phyloP scores from a whole-genome alignment of 768 basidiomycete species.

The Boletus sp. region DNA sequence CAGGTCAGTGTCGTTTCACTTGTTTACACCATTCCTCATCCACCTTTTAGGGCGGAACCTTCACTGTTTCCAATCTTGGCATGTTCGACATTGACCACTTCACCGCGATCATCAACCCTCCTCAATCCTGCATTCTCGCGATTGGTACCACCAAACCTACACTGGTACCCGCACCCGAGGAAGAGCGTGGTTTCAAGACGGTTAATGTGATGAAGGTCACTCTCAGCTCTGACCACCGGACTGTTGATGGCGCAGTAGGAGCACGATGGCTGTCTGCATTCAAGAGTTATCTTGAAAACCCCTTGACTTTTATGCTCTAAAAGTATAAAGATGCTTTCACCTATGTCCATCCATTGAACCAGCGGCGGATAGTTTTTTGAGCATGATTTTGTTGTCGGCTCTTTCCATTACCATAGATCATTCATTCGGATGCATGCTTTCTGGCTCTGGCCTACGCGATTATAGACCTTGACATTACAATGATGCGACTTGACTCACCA shows the following conservation, averaged over 20 bases:
- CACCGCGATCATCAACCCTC: slow-evolving; percentile 98
- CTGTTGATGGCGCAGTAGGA: slow-evolving; percentile 94
- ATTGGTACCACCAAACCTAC: slow-evolving; percentile 87
- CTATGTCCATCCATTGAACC: neutral
- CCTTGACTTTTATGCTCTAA: slow-evolving; percentile 94
- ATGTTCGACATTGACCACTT: slow-evolving; percentile 97
- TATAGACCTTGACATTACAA: slow-evolving; percentile 6
- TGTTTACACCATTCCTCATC: neutral
- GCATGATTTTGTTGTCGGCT: slow-evolving; percentile 6
- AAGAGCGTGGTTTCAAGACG: slow-evolving; percentile 94
- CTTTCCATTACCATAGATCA: slow-evolving; percentile 25
- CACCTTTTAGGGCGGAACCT: slow-evolving; percentile 78
- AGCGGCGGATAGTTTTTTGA: neutral
- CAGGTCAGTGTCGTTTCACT: slow-evolving; percentile 53
- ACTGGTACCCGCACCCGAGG: slow-evolving; percentile 81
- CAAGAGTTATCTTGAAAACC: slow-evolving; percentile 96
- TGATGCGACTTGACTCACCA: neutral
- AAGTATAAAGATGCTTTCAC: slow-evolving; percentile 1
- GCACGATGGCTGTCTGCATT: slow-evolving; percentile 92
- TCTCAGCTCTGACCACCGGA: slow-evolving; percentile 91
- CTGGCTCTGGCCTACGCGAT: slow-evolving; percentile 8
- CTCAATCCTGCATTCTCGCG: slow-evolving; percentile 97
- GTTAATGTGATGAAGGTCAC: slow-evolving; percentile 94
- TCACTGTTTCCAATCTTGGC: slow-evolving; percentile 98
- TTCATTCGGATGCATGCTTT: slow-evolving; percentile 16